Conservation (phyloP, 2,329 filamentous ascomycete genomes). For the Pleomassaria siparia region DNA sequence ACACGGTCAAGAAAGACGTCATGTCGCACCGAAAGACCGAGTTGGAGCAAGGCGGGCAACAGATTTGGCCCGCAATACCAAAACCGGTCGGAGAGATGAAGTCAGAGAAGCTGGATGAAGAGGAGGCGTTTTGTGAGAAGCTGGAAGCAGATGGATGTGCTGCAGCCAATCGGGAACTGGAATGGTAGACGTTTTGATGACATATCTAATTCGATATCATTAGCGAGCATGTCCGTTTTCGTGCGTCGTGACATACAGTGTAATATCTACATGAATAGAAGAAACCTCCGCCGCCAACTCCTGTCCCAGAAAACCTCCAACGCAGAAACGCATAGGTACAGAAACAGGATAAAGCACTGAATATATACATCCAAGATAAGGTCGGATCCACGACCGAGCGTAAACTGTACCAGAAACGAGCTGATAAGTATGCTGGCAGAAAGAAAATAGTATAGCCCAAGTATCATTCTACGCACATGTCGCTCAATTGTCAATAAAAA, state of each 20-base stretch:
- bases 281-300: neutral
- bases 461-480: too few relatives aligned
- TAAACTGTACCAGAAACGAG: too few relatives aligned
- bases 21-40: constrained; percentile 15
- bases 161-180: neutral
- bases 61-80: constrained; percentile 37
- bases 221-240: too few relatives aligned
- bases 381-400: too few relatives aligned
- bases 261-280: neutral
- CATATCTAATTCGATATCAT: too few relatives aligned
- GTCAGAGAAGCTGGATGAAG: neutral
- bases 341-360: too few relatives aligned
- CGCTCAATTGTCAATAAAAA: too few relatives aligned
- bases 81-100: constrained; percentile 6
- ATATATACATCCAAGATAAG: too few relatives aligned
- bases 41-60: constrained; percentile 1
- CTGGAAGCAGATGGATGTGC: neutral
- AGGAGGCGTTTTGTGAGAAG: neutral
- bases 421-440: too few relatives aligned
- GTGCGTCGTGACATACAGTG: neutral
- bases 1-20: constrained; percentile 49
- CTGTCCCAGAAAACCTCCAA: too few relatives aligned
- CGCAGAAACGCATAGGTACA: too few relatives aligned
- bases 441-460: too few relatives aligned
- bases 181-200: neutral